These are phyloP conservation scores for Madurella mycetomatis DNA, from an alignment of 2,329 filamentous ascomycete species.

Conservation along the genomic window DNA sequence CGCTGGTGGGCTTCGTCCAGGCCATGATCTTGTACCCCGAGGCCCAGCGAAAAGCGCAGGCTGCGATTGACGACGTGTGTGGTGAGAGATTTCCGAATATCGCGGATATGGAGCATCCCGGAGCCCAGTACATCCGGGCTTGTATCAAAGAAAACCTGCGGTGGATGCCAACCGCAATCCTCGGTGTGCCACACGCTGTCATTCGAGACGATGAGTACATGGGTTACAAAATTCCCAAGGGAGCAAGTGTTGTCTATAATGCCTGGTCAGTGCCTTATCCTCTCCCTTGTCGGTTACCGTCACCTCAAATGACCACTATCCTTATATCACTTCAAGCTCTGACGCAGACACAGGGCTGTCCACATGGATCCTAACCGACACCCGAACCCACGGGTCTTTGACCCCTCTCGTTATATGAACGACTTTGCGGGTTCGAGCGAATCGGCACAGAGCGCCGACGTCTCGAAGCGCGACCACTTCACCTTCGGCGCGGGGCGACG, in stretches of 20 bases:
- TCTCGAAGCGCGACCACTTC: constrained; percentile 44
- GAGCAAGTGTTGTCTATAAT: constrained; percentile 39
- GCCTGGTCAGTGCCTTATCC: constrained; percentile 22
- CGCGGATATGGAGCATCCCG: constrained; percentile 28
- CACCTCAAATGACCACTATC: not conserved
- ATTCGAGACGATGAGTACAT: constrained; percentile 39
- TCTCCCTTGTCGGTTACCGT: too few species aligned
- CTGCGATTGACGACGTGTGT: constrained; percentile 36
- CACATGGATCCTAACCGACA: constrained; percentile 40
- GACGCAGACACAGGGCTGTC: constrained; percentile 29
- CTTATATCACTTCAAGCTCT: not conserved
- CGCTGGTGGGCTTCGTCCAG: constrained; percentile 37
- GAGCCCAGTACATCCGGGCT: constrained; percentile 39
- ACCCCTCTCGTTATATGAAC: constrained; percentile 35
- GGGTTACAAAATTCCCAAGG: constrained; percentile 42
- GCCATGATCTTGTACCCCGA: constrained; percentile 41
- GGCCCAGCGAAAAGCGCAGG: constrained; percentile 37
- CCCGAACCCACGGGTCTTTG: constrained; percentile 36
- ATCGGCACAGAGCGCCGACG: constrained; percentile 23
- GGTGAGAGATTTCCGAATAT: constrained; percentile 36
- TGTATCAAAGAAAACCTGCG: constrained; percentile 41
- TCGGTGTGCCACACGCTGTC: constrained; percentile 37
- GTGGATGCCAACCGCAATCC: constrained; percentile 38
- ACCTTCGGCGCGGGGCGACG: constrained; percentile 52
- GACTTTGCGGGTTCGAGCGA: constrained; percentile 20